Evolutionary conservation across 169 alveolate genomes (phyloP).

Genomic region (Plasmodium knowlesi): DNA sequence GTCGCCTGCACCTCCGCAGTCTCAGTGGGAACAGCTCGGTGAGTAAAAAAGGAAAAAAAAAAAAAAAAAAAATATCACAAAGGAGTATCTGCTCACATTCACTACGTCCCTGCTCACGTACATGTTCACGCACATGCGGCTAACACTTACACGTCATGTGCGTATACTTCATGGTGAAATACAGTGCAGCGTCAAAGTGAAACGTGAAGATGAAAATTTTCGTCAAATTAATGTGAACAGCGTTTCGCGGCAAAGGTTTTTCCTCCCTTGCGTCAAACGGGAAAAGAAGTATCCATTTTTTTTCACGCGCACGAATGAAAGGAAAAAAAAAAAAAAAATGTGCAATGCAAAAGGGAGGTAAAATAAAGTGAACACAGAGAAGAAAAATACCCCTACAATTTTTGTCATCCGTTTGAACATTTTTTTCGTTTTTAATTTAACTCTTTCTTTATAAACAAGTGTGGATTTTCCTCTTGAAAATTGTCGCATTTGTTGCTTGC

Average conservation of each 20-base stretch:
- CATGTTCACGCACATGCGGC: no score
- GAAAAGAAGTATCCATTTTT: background rate
- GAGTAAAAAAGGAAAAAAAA: background rate
- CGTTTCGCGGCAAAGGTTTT: background rate
- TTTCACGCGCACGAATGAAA: background rate
- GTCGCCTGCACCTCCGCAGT: background rate
- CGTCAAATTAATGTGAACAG: background rate
- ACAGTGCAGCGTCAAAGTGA: background rate
- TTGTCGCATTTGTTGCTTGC: background rate
- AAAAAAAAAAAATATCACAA: background rate
- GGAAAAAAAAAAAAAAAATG: conserved; percentile 1
- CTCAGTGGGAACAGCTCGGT: background rate
- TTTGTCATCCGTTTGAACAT: background rate
- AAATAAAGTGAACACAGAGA: background rate
- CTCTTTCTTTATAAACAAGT: background rate
- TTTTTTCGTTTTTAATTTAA: background rate
- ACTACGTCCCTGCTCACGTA: background rate
- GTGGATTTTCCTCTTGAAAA: background rate
- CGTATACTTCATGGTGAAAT: background rate
- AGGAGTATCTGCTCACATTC: background rate
- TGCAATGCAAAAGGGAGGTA: background rate
- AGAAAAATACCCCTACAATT: background rate
- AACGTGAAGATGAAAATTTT: background rate
- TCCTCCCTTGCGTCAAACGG: background rate
- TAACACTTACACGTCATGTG: background rate